Evolutionary conservation across 2,329 filamentous ascomycete genomes (phyloP).

Genomic region (Stromatinia cepivora): DNA sequence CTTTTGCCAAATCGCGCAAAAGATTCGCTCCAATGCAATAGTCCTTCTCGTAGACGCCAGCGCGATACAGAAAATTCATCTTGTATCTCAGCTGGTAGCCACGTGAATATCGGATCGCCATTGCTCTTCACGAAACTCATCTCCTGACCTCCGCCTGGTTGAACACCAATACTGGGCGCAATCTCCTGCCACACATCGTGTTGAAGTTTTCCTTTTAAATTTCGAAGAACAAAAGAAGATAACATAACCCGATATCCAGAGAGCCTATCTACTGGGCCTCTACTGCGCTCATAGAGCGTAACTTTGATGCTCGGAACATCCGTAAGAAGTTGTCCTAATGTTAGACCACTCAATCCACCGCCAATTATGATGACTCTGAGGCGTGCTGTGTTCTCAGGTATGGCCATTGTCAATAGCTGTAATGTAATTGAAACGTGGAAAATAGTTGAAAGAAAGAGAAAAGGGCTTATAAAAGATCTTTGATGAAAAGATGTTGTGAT

Average conservation of each 20-base stretch:
- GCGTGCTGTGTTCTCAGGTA: not conserved
- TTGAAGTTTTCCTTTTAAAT: conserved; percentile 32
- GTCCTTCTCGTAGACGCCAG: conserved; percentile 33
- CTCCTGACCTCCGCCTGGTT: conserved; percentile 34
- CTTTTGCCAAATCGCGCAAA: conserved; percentile 41
- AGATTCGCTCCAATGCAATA: conserved; percentile 29
- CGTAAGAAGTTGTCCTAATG: conserved; percentile 34
- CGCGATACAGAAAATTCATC: conserved; percentile 36
- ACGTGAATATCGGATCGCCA: conserved; percentile 34
- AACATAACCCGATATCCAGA: conserved; percentile 37
- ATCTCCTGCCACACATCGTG: conserved; percentile 31
- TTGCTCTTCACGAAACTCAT: conserved; percentile 34
- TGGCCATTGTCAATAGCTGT: not conserved
- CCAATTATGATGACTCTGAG: conserved; percentile 36
- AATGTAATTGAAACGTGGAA: not conserved
- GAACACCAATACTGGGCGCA: conserved; percentile 30
- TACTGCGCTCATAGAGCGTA: conserved; percentile 33
- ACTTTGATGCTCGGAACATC: conserved; percentile 31
- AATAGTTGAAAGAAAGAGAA: not conserved
- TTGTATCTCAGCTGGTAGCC: conserved; percentile 32
- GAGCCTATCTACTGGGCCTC: conserved; percentile 29
- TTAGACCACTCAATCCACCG: conserved; percentile 35
- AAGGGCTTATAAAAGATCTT: not conserved
- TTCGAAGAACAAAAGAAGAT: conserved; percentile 33
- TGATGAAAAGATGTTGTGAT: not conserved